These are phyloP conservation scores for Solanum hybrid DNA, from an alignment of 305 asterid species.

Conservation along the genomic window DNA sequence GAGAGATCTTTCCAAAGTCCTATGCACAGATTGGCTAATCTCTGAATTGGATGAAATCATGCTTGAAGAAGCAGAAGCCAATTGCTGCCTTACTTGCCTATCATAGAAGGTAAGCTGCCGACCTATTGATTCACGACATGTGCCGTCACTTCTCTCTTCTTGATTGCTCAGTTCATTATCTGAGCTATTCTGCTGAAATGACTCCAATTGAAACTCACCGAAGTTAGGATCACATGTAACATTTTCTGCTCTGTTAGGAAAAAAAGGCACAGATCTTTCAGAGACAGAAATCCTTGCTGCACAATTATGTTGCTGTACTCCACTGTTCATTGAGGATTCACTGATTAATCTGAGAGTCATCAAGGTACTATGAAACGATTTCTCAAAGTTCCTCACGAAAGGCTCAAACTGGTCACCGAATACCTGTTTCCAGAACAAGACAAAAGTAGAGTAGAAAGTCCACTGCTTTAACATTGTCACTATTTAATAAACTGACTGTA, in stretches of 20 bases:
- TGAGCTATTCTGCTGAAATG: slow-evolving; percentile 11
- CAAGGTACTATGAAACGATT: slow-evolving; percentile 34
- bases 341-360: slow-evolving; percentile 55
- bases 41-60: slow-evolving; percentile 14
- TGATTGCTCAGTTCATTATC: slow-evolving; percentile 4
- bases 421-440: slow-evolving; percentile 42
- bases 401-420: slow-evolving; percentile 25
- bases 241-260: background rate
- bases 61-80: slow-evolving; percentile 29
- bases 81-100: slow-evolving; percentile 26
- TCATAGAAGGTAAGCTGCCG: slow-evolving; percentile 48
- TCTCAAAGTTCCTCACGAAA: slow-evolving; percentile 36
- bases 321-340: slow-evolving; percentile 32
- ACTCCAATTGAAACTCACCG: slow-evolving; percentile 17
- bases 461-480: background rate
- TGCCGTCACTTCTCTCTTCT: slow-evolving; percentile 26
- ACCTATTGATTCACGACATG: slow-evolving; percentile 16
- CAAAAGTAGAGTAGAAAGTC: background rate
- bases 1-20: slow-evolving; percentile 54
- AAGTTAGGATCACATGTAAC: slow-evolving; percentile 10
- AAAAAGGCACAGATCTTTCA: slow-evolving; percentile 6
- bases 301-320: slow-evolving; percentile 5
- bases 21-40: slow-evolving; percentile 24
- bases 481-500: background rate
- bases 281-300: background rate